Conservation (phyloP, 1,139 yeast species). For the Taiozyma sp. region DNA sequence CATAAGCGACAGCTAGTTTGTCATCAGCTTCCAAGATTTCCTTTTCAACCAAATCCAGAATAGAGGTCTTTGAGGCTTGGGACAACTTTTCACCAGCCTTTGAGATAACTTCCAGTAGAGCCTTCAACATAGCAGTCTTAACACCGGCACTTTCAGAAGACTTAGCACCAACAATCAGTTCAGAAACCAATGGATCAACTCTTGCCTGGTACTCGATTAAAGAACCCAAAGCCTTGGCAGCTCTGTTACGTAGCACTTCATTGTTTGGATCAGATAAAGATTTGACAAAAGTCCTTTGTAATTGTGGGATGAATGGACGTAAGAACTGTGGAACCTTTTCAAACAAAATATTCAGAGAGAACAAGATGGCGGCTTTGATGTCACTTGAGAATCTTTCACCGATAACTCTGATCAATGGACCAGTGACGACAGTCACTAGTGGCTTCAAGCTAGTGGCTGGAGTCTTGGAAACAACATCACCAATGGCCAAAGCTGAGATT, state of each 20-base stretch:
- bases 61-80: slow-evolving; percentile 64
- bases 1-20: slow-evolving; percentile 68
- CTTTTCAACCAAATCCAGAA: slow-evolving; percentile 73
- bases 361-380: slow-evolving; percentile 86
- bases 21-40: slow-evolving; percentile 55
- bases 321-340: slow-evolving; percentile 84
- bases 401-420: slow-evolving; percentile 96
- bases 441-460: slow-evolving; percentile 80
- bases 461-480: slow-evolving; percentile 81
- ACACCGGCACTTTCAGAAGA: slow-evolving; percentile 60
- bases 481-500: slow-evolving; percentile 82
- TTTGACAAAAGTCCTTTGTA: slow-evolving; percentile 95
- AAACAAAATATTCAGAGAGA: slow-evolving; percentile 76
- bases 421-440: slow-evolving; percentile 89
- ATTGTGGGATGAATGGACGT: slow-evolving; percentile 94
- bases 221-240: slow-evolving; percentile 89
- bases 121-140: slow-evolving; percentile 80
- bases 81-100: slow-evolving; percentile 78
- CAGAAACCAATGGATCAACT: slow-evolving; percentile 88
- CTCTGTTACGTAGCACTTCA: slow-evolving; percentile 71
- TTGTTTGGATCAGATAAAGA: slow-evolving; percentile 75
- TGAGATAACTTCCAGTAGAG: slow-evolving; percentile 76
- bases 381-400: slow-evolving; percentile 93
- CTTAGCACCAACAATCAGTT: slow-evolving; percentile 73
- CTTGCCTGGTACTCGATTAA: slow-evolving; percentile 88